phyloP scores from a whole-genome alignment of 441 rosid genomes.

The Monsonia emarginata region DNA sequence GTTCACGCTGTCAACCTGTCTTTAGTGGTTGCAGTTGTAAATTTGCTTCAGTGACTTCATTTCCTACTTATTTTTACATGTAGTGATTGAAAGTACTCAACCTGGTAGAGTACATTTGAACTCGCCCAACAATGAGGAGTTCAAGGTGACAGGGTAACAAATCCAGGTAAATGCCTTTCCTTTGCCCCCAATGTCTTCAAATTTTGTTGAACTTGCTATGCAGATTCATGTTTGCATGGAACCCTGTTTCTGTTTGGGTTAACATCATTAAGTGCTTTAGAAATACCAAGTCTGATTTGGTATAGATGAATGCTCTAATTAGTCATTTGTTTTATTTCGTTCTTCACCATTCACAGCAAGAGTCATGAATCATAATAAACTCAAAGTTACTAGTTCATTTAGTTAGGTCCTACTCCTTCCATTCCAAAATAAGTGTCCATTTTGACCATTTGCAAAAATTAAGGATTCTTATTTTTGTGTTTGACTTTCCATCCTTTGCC shows the following conservation, averaged over 20 bases:
- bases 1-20: not conserved
- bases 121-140: conserved; percentile 57
- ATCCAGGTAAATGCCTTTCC: conserved; percentile 41
- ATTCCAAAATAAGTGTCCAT: too few relatives aligned
- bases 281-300: not conserved
- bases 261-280: not conserved
- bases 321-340: not conserved
- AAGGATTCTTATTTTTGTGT: too few relatives aligned
- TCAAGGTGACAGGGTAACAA: conserved; percentile 49
- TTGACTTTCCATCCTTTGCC: too few relatives aligned
- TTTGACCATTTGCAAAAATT: too few relatives aligned
- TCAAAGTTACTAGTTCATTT: not conserved
- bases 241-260: not conserved
- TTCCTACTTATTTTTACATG: conserved; percentile 38
- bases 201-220: conserved; percentile 9
- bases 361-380: not conserved
- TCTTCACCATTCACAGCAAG: not conserved
- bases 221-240: conserved; percentile 3
- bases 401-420: too few relatives aligned
- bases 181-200: conserved; percentile 2
- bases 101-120: conserved; percentile 71
- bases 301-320: not conserved
- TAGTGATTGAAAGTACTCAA: conserved; percentile 90
- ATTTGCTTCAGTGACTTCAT: conserved; percentile 4
- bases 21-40: not conserved